phyloP scores from a whole-genome alignment of 345 rosid genomes.

The Physaria fendleri region DNA sequence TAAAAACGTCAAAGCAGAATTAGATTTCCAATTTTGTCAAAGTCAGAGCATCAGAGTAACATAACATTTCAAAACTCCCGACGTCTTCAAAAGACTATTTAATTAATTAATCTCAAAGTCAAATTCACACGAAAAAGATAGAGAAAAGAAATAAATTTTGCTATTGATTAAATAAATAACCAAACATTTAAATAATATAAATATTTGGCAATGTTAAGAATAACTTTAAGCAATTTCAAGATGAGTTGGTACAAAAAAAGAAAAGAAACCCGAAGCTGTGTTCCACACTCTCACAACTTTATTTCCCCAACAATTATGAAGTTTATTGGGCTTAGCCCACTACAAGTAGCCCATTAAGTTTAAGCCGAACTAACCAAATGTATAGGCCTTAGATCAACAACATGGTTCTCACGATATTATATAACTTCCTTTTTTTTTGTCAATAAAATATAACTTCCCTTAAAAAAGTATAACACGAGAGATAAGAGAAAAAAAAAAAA shows the following conservation, averaged over 20 bases:
- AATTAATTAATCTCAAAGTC: conserved; percentile 14
- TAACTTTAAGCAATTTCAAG: too few relatives aligned
- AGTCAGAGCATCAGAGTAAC: conserved; percentile 17
- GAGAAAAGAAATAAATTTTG: too few relatives aligned
- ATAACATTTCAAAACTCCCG: conserved; percentile 9
- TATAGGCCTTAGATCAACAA: background rate
- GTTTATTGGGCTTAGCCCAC: too few relatives aligned
- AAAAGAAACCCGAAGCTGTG: too few relatives aligned
- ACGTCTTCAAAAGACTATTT: background rate
- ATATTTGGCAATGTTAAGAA: too few relatives aligned
- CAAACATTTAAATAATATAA: too few relatives aligned
- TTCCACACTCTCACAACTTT: too few relatives aligned
- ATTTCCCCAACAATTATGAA: too few relatives aligned
- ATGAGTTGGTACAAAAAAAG: too few relatives aligned
- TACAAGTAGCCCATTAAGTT: background rate
- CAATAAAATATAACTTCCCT: background rate
- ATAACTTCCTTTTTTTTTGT: too few relatives aligned
- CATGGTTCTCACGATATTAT: background rate
- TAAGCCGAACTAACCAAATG: background rate
- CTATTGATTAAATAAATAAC: too few relatives aligned
- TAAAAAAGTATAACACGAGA: background rate
- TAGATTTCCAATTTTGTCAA: background rate
- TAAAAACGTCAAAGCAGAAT: background rate
- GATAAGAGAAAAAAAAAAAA: too few relatives aligned
- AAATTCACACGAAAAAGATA: conserved; percentile 5